Base-by-base conservation (phyloP, 2,329 filamentous ascomycete species). In the Fusarium camptoceras region DNA sequence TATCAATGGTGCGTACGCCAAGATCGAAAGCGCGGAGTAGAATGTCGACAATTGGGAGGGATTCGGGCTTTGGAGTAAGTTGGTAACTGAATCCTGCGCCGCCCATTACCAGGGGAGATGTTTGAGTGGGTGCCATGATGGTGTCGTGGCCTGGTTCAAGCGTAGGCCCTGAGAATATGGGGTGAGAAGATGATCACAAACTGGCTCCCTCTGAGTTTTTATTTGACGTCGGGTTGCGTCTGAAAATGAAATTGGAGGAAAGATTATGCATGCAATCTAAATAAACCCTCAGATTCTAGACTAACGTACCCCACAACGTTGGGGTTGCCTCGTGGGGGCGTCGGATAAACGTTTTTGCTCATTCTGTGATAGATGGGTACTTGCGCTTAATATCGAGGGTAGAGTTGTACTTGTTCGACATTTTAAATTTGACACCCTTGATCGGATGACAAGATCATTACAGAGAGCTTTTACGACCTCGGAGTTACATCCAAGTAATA, bases 11-110 rank as follows among this genome's bases (percentile, higher is more conserved):
- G 12, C 55, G 55, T 0, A 61, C 55, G 1, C 59, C 59, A 4
- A 61, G 59, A 2, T 61, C 55, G 25, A 61, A 60, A 1, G 55
- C 25, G 11, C 59, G 59, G 0, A 61, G 12, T 2, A 61, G 55
- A 5, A 61, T 60, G 28, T 60, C 43, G 15, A 61, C n/a, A 3
- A 60, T 60, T 0, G 55, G 59, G 4, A 61, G 55, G 8, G 59
- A 61, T 3, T 61, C 55, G 0, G 59, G 55, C 0, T 61, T 16
- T 1, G 55, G 59, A 2, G 16, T 30, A 1, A 61, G 59, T 25
- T 61, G 59, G 2, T 61, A 61, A 18, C 59, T 61, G 3, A 61
- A 61, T 0, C 55, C 59, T 6, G 59, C 55, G 12, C 59, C 59
- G 5, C 55, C 59, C 55, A 61, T 43, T 1, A 60, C 59, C 0